Evolutionary conservation across 345 rosid species (phyloP), one percentile per base, ranked within the genome.

Genomic region (Kernera saxatilis): DNA sequence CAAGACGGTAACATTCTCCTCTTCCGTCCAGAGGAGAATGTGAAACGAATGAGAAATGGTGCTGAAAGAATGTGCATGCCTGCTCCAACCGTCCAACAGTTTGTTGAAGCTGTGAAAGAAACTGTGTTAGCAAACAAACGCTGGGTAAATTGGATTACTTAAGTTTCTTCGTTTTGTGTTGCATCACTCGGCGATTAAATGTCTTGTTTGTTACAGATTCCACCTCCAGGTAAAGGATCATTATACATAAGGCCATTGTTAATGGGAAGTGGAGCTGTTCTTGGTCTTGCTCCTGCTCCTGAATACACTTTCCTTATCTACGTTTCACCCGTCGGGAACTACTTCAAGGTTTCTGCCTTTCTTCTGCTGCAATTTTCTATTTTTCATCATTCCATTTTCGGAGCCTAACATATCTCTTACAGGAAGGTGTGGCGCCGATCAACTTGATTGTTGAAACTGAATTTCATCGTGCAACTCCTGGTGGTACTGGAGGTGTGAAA

Each of bases 21-120:
- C 64, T 94, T 94, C 76, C 98, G 93, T 61, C 97, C 97, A 1
- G 92, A 88, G 68, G 98, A 94, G 84, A 91, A 94, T 84, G 98
- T 96, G 32, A 50, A 69, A 56, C 81, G 97, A 59, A 84, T 94
- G 99, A 84, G 79, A 70, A 68, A 70, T 74, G 95, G 99, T 66
- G 99, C 96, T 12, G 96, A 93, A 59, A 83, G 97, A 71, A 88
- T 91, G 93, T 89, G 98, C 80, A 94, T 94, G 99, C 96, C 96
- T 33, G 76, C 96, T 37, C 97, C 99, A 10, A 83, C 90, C 9
- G 77, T 86, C 36, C 89, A 89, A 29, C 93, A 94, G 78, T 94
- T 91, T 80, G 86, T 94, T 17, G 88, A 88, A 74, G 98, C 98
- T 74, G 95, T 94, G 23, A 88, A 84, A 78, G 81, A 68, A 64